These are phyloP conservation scores for Argentina anserina DNA, from an alignment of 306 rosid genomes.

Conservation along the genomic window DNA sequence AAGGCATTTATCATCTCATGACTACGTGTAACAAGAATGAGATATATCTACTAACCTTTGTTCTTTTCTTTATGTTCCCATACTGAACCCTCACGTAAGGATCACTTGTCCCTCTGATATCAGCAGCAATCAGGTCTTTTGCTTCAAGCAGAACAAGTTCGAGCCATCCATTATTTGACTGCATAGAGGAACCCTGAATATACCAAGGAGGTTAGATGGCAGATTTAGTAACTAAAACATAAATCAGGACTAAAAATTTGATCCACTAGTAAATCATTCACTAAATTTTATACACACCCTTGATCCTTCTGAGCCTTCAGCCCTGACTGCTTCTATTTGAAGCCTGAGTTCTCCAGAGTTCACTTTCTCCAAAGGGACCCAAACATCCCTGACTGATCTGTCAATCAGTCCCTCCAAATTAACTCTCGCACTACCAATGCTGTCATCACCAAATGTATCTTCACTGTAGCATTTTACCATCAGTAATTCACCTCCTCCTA, in stretches of 20 bases:
- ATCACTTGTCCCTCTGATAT: constrained; percentile 97
- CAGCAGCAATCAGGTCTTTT: constrained; percentile 89
- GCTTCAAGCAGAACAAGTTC: constrained; percentile 90
- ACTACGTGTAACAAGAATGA: background rate
- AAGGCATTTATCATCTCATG: background rate
- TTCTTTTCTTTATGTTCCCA: constrained; percentile 75
- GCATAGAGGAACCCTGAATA: constrained; percentile 48
- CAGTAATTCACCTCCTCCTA: constrained; percentile 73
- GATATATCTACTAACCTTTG: constrained; percentile 58
- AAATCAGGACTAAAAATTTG: background rate
- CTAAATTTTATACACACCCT: constrained; percentile 44
- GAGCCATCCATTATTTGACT: constrained; percentile 63
- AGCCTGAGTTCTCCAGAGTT: constrained; percentile 91
- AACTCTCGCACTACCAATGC: constrained; percentile 82
- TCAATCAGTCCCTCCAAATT: constrained; percentile 88
- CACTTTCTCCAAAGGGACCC: constrained; percentile 92
- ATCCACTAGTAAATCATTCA: background rate
- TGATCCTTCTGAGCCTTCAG: constrained; percentile 68
- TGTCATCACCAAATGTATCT: constrained; percentile 76
- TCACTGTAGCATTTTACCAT: constrained; percentile 65
- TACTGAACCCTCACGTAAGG: constrained; percentile 90
- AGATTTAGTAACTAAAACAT: background rate
- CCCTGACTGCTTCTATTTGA: constrained; percentile 66
- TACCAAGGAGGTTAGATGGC: constrained; percentile 13
- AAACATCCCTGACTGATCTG: constrained; percentile 66